Evolutionary conservation across 148 eudicot species (phyloP).

Genomic region (Cornus florida): DNA sequence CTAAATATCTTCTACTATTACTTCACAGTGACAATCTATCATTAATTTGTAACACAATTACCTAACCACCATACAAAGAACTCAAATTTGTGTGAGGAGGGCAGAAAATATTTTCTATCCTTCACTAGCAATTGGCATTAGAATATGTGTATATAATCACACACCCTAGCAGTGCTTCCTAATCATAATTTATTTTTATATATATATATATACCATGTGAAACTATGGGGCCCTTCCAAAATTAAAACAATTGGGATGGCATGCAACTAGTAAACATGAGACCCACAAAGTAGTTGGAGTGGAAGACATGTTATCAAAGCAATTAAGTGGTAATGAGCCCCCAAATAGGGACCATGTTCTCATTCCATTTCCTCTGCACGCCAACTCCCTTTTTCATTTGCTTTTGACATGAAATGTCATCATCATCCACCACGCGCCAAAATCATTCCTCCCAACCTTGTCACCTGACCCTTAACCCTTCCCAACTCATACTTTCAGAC

Average conservation of each 20-base stretch:
- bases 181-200: too few relatives aligned
- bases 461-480: slow-evolving; percentile 11
- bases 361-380: slow-evolving; percentile 33
- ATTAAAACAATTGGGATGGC: background rate
- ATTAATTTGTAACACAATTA: too few relatives aligned
- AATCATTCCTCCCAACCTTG: slow-evolving; percentile 35
- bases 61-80: too few relatives aligned
- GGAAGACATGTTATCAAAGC: slow-evolving; percentile 22
- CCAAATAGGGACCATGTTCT: background rate
- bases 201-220: background rate
- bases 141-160: too few relatives aligned
- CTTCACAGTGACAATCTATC: too few relatives aligned
- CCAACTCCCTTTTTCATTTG: slow-evolving; percentile 22
- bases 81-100: background rate
- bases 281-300: slow-evolving; percentile 22
- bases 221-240: background rate
- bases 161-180: too few relatives aligned
- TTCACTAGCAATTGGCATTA: background rate
- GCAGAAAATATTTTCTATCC: background rate
- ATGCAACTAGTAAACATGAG: background rate
- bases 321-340: slow-evolving; percentile 10
- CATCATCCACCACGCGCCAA: slow-evolving; percentile 43
- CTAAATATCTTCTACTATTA: background rate
- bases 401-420: slow-evolving; percentile 45
- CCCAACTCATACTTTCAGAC: background rate